phyloP scores from a whole-genome alignment of 768 basidiomycete species.

The Lactarius vividus region DNA sequence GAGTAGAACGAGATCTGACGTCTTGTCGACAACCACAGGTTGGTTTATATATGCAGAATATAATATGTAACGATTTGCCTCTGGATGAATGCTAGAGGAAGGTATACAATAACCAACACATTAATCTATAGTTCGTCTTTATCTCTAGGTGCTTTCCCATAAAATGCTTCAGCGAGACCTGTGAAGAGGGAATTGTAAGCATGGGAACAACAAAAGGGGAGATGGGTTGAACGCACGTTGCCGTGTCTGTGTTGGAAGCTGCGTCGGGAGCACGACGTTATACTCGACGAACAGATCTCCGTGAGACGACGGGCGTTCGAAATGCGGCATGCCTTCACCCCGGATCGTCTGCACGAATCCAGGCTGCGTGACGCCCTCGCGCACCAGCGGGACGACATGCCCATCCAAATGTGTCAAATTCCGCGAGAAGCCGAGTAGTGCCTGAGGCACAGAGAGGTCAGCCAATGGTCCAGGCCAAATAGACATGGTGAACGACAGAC shows the following conservation, averaged over 20 bases:
- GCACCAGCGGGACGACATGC: slow-evolving; percentile 63
- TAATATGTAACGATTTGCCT: not conserved
- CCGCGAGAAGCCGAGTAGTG: slow-evolving; percentile 92
- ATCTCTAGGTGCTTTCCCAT: slow-evolving; percentile 26
- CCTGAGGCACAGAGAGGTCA: slow-evolving; percentile 45
- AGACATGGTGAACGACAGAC: slow-evolving; percentile 45
- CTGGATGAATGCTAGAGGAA: not conserved
- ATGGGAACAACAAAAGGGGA: not conserved
- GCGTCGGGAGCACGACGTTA: slow-evolving; percentile 81
- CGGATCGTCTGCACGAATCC: slow-evolving; percentile 83
- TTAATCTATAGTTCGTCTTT: slow-evolving; percentile 27
- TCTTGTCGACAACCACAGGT: not conserved
- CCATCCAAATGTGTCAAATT: slow-evolving; percentile 93
- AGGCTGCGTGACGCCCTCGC: slow-evolving; percentile 88
- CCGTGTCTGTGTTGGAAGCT: slow-evolving; percentile 63
- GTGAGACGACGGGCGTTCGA: slow-evolving; percentile 46
- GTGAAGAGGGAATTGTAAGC: not conserved
- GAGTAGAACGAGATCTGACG: not conserved
- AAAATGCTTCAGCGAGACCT: slow-evolving; percentile 28
- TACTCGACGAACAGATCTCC: slow-evolving; percentile 94
- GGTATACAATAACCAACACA: slow-evolving; percentile 22
- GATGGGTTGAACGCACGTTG: slow-evolving; percentile 57
- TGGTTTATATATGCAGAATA: not conserved
- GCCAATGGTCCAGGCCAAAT: too few species aligned
- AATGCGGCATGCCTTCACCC: slow-evolving; percentile 88